Percentiles rank a stretch among this genome's conserved stretches.
Evolutionary conservation across 768 basidiomycete genomes (phyloP).

Genomic region (Galerina marginata): DNA sequence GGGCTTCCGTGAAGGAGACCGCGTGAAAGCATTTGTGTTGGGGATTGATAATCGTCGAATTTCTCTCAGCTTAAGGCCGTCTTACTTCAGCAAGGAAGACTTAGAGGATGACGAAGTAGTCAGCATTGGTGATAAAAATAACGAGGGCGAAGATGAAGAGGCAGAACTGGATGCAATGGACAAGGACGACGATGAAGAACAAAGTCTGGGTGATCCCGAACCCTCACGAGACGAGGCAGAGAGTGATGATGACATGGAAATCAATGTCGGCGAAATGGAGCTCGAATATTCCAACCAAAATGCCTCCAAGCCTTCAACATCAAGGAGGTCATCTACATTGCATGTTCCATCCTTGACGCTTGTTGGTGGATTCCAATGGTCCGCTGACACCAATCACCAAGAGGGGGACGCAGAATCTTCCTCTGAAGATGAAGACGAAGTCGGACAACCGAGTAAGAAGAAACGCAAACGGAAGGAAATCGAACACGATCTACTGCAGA

Average conservation of each 20-base stretch:
- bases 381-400: slow-evolving; percentile 40
- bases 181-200: slow-evolving; percentile 26
- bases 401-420: slow-evolving; percentile 45
- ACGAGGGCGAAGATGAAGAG: slow-evolving; percentile 32
- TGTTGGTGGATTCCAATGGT: slow-evolving; percentile 77
- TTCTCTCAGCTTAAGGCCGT: slow-evolving; percentile 89
- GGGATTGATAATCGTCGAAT: slow-evolving; percentile 78
- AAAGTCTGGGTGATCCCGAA: slow-evolving; percentile 22
- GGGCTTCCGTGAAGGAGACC: slow-evolving; percentile 86
- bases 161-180: slow-evolving; percentile 18
- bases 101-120: slow-evolving; percentile 40
- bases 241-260: slow-evolving; percentile 47
- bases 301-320: slow-evolving; percentile 8
- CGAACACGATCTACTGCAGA: slow-evolving; percentile 86
- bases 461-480: slow-evolving; percentile 73
- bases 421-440: slow-evolving; percentile 53
- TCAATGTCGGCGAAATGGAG: slow-evolving; percentile 45
- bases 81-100: slow-evolving; percentile 77
- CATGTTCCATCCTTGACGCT: slow-evolving; percentile 52
- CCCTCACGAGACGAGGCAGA: slow-evolving; percentile 25
- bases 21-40: slow-evolving; percentile 78
- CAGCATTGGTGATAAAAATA: slow-evolving; percentile 18
- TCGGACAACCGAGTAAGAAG: slow-evolving; percentile 53
- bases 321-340: slow-evolving; percentile 16
- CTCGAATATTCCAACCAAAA: slow-evolving; percentile 27